Evolutionary conservation across 768 basidiomycete genomes (phyloP).

Genomic region (Candolleomyces eurysporus): DNA sequence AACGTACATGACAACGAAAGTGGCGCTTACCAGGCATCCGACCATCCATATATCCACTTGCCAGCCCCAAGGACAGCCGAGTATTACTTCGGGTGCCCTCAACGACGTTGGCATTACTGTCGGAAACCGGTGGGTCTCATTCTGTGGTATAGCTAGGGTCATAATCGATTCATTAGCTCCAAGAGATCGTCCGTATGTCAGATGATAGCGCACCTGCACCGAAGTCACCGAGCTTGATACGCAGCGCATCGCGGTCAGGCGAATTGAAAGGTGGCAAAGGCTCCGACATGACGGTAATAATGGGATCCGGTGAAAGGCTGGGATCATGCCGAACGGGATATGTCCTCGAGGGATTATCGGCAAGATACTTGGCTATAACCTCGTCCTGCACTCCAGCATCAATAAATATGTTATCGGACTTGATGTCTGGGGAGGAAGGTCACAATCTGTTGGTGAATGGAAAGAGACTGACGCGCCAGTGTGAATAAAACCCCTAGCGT

Average conservation of each 20-base stretch:
- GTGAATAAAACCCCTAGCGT: conserved; percentile 21
- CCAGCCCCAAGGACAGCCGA: conserved; percentile 16
- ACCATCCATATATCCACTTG: conserved; percentile 25
- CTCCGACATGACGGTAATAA: too few relatives aligned
- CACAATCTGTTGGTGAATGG: not conserved
- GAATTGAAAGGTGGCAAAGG: conserved; percentile 15
- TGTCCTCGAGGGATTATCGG: conserved; percentile 11
- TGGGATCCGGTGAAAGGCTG: conserved; percentile 17
- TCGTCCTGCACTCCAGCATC: not conserved
- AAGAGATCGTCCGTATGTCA: not conserved
- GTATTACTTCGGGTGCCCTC: conserved; percentile 24
- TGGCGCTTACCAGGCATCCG: conserved; percentile 23
- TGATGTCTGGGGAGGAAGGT: conserved; percentile 16
- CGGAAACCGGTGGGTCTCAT: not conserved
- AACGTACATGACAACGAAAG: not conserved
- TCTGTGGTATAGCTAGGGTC: not conserved
- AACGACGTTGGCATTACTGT: not conserved
- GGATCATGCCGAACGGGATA: conserved; percentile 14
- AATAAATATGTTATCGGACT: conserved; percentile 18
- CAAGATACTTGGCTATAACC: conserved; percentile 5
- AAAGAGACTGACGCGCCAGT: conserved; percentile 12
- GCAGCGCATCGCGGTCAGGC: conserved; percentile 12
- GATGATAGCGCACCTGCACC: conserved; percentile 15
- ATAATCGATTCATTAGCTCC: not conserved
- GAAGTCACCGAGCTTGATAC: conserved; percentile 19